Evolutionary conservation across 2,329 filamentous ascomycete genomes (phyloP).

Genomic region (Penicillium sp.): DNA sequence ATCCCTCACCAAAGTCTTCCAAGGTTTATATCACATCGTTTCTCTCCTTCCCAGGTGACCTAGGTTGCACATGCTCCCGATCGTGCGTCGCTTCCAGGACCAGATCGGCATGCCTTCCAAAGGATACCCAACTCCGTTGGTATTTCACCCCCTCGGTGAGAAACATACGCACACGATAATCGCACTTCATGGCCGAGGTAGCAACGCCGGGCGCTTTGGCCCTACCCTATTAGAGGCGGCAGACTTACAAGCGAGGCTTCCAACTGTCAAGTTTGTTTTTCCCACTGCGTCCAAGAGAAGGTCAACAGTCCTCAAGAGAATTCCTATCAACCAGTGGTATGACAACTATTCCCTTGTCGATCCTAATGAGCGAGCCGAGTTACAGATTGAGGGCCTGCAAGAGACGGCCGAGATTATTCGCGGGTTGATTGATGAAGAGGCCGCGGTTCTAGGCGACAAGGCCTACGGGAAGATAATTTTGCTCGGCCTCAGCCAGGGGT

Average conservation of each 20-base stretch:
- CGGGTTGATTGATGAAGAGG: slow-evolving; percentile 39
- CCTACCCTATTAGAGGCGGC: slow-evolving; percentile 31
- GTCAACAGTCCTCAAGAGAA: slow-evolving; percentile 46
- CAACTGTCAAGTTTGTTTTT: slow-evolving; percentile 52
- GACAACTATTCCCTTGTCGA: slow-evolving; percentile 48
- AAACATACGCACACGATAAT: slow-evolving; percentile 17
- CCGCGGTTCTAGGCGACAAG: slow-evolving; percentile 23
- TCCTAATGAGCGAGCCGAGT: slow-evolving; percentile 43
- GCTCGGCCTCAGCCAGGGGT: slow-evolving; percentile 58
- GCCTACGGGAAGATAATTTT: slow-evolving; percentile 48
- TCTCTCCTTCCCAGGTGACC: no score
- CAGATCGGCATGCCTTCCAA: slow-evolving; percentile 1
- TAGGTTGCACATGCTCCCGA: no score
- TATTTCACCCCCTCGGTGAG: background rate
- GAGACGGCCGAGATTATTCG: slow-evolving; percentile 44
- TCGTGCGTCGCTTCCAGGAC: no score
- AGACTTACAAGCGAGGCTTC: slow-evolving; percentile 15
- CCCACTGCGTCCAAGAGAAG: slow-evolving; percentile 52
- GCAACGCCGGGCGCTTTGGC: slow-evolving; percentile 49
- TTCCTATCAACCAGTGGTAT: slow-evolving; percentile 55
- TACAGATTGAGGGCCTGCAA: slow-evolving; percentile 49
- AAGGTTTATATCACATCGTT: no score
- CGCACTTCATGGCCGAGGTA: slow-evolving; percentile 13
- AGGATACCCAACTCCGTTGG: slow-evolving; percentile 5
- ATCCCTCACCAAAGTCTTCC: no score